A percentile compares a stretch with the other conserved stretches of the same genome.
phyloP scores from a whole-genome alignment of 768 basidiomycete species.

The Clitopilus passeckerianus region DNA sequence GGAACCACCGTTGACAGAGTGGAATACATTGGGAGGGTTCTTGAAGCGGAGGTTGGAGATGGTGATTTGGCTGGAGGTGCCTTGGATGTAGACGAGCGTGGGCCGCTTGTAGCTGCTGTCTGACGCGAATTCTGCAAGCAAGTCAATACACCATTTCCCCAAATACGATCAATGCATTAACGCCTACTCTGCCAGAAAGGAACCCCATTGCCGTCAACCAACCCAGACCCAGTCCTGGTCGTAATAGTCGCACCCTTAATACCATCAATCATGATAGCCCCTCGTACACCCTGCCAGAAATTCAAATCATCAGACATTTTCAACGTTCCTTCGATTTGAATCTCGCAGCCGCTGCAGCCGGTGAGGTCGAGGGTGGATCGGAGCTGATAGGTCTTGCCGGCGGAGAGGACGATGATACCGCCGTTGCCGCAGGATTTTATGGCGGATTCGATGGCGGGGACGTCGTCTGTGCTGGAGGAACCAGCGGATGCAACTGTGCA shows the following conservation, averaged over 20 bases:
- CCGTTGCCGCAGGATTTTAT: constrained; percentile 24
- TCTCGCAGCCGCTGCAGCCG: constrained; percentile 22
- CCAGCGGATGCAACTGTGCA: constrained; percentile 21
- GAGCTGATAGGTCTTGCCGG: constrained; percentile 18
- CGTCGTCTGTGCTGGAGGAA: constrained; percentile 20
- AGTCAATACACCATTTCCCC: not conserved
- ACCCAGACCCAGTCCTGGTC: constrained; percentile 21
- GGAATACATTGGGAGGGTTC: constrained; percentile 25
- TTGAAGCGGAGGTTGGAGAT: constrained; percentile 23
- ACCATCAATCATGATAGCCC: constrained; percentile 16
- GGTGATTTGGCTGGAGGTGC: constrained; percentile 18
- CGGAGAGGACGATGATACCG: constrained; percentile 24
- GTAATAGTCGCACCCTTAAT: constrained; percentile 18
- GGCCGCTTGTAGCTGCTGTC: constrained; percentile 22
- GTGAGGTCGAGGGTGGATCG: constrained; percentile 21
- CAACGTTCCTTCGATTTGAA: constrained; percentile 24
- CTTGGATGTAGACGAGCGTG: constrained; percentile 20
- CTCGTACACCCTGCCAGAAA: constrained; percentile 22
- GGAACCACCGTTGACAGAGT: constrained; percentile 20
- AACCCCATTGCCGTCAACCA: constrained; percentile 24
- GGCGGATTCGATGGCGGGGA: constrained; percentile 22
- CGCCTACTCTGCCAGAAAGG: constrained; percentile 22
- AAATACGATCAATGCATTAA: not conserved
- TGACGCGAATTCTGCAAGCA: constrained; percentile 16
- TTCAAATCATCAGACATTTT: constrained; percentile 20